Evolutionary conservation across 805 yeast species (phyloP).

Genomic region (Spathaspora sp.): DNA sequence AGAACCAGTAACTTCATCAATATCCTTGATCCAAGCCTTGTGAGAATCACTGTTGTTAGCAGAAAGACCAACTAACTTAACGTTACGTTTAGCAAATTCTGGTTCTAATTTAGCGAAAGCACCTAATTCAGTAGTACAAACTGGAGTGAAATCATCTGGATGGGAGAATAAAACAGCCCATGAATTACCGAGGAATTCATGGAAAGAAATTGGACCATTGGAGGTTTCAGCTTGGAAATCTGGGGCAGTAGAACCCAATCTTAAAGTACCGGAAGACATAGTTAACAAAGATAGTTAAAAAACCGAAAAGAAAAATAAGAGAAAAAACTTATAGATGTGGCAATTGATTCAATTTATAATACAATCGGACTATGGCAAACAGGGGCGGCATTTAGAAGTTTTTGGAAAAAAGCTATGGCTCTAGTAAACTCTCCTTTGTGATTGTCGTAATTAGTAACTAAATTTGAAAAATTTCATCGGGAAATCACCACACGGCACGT

Average conservation of each 20-base stretch:
- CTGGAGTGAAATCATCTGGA: conserved; percentile 96
- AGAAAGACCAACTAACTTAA: conserved; percentile 85
- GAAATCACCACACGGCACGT: conserved; percentile 1
- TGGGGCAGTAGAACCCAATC: conserved; percentile 86
- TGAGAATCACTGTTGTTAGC: conserved; percentile 81
- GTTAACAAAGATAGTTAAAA: background rate
- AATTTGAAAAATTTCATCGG: background rate
- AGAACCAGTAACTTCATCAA: conserved; percentile 79
- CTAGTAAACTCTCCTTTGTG: background rate
- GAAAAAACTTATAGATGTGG: background rate
- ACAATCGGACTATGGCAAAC: background rate
- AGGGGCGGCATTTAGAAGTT: background rate
- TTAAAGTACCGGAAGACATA: conserved; percentile 22
- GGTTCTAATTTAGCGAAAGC: conserved; percentile 88
- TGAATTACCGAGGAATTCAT: conserved; percentile 77
- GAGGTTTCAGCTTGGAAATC: conserved; percentile 83
- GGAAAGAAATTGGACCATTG: conserved; percentile 79
- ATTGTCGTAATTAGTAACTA: background rate
- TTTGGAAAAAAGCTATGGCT: background rate
- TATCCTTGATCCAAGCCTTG: conserved; percentile 84
- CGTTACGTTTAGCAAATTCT: conserved; percentile 80
- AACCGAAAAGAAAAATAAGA: background rate
- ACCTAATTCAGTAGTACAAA: conserved; percentile 94
- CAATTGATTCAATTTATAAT: background rate
- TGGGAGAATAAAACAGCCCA: conserved; percentile 92